phyloP scores from a whole-genome alignment of 2,329 filamentous ascomycete species.

The Rachicladosporium sp. region DNA sequence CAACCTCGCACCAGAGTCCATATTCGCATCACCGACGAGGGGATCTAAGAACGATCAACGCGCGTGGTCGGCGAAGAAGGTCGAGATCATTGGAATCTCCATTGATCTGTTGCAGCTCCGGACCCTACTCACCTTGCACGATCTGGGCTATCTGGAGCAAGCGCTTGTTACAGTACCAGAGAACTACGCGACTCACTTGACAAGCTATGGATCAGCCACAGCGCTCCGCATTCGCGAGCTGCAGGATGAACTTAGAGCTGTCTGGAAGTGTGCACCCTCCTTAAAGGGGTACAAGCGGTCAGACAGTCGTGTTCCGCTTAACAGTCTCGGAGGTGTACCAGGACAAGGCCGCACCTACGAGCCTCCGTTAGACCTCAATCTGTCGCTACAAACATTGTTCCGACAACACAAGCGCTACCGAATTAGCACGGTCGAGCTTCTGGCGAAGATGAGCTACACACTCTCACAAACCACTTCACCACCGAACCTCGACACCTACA shows the following conservation, averaged over 20 bases:
- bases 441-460: slow-evolving; percentile 45
- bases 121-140: slow-evolving; percentile 20
- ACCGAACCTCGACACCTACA: slow-evolving; percentile 58
- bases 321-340: background rate
- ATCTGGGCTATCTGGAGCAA: slow-evolving; percentile 6
- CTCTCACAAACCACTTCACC: slow-evolving; percentile 47
- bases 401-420: slow-evolving; percentile 8
- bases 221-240: slow-evolving; percentile 6
- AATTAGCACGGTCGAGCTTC: slow-evolving; percentile 11
- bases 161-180: slow-evolving; percentile 14
- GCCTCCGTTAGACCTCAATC: slow-evolving; percentile 15
- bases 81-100: slow-evolving; percentile 28
- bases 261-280: background rate
- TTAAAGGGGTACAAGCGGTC: slow-evolving; percentile 4
- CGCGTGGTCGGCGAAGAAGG: slow-evolving; percentile 29
- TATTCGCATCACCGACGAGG: slow-evolving; percentile 25
- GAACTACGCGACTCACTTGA: slow-evolving; percentile 8
- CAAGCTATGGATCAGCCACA: background rate
- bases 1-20: slow-evolving; percentile 32
- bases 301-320: background rate
- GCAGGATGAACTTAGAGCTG: slow-evolving; percentile 1
- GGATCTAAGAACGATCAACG: background rate
- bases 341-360: slow-evolving; percentile 2
- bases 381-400: slow-evolving; percentile 14
- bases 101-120: slow-evolving; percentile 28